These are phyloP conservation scores for Bathelium albidoporum DNA, from an alignment of 495 filamentous ascomycete species.

Conservation along the genomic window DNA sequence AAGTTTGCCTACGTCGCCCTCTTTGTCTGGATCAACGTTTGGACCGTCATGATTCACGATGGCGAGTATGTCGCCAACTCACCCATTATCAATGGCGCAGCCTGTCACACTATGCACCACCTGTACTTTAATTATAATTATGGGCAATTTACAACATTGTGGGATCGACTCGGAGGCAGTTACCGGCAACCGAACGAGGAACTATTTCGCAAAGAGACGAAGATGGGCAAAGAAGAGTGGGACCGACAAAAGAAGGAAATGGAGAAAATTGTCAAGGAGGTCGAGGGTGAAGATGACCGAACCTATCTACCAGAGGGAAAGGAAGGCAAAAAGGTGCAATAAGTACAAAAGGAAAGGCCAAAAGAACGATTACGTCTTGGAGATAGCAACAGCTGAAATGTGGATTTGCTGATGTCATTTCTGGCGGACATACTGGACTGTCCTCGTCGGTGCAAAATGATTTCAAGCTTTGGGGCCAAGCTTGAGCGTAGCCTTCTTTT, in stretches of 20 bases:
- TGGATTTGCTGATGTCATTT: too few relatives aligned
- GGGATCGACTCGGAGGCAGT: conserved; percentile 83
- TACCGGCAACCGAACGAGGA: conserved; percentile 83
- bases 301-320: conserved; percentile 45
- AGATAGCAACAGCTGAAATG: too few relatives aligned
- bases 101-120: conserved; percentile 95
- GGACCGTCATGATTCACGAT: conserved; percentile 96
- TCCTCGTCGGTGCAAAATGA: too few relatives aligned
- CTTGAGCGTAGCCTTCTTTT: too few relatives aligned
- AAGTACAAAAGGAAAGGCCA: too few relatives aligned
- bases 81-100: conserved; percentile 84
- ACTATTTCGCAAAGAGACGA: conserved; percentile 76
- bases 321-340: conserved; percentile 37
- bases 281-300: conserved; percentile 83
- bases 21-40: conserved; percentile 91
- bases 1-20: conserved; percentile 79
- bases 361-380: too few relatives aligned
- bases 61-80: conserved; percentile 89
- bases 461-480: too few relatives aligned
- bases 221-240: conserved; percentile 79
- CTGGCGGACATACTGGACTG: too few relatives aligned
- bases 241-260: conserved; percentile 71
- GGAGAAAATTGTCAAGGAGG: conserved; percentile 70
- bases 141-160: conserved; percentile 90
- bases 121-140: conserved; percentile 99